Conservation (phyloP, 2,329 filamentous ascomycete genomes). For the Teratosphaeria viscida region DNA sequence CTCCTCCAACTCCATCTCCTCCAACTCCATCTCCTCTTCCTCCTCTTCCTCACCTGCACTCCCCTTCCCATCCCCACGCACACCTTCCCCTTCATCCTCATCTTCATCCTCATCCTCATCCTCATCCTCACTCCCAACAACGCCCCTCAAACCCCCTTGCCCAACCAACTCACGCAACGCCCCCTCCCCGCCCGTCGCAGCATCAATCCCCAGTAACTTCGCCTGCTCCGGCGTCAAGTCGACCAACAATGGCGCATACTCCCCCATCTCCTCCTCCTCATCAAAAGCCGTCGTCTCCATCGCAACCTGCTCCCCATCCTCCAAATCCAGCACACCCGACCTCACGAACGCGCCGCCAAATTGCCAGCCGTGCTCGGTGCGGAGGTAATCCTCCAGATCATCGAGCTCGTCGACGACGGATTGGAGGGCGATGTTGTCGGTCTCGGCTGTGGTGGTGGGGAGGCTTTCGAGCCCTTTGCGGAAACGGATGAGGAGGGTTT, state of each 20-base stretch:
- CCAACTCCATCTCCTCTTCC: slow-evolving; percentile 27
- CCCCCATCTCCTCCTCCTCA: slow-evolving; percentile 53
- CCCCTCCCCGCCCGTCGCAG: slow-evolving; percentile 13
- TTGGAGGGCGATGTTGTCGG: slow-evolving; percentile 24
- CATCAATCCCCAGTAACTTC: slow-evolving; percentile 25
- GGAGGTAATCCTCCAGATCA: slow-evolving; percentile 45
- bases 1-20: slow-evolving; percentile 22
- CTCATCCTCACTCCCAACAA: slow-evolving; percentile 19
- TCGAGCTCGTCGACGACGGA: slow-evolving; percentile 44
- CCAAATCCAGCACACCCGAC: slow-evolving; percentile 48
- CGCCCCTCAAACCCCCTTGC: slow-evolving; percentile 10
- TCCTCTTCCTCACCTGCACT: slow-evolving; percentile 24
- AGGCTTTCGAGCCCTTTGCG: slow-evolving; percentile 41
- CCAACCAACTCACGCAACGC: slow-evolving; percentile 12
- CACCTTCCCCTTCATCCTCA: slow-evolving; percentile 7
- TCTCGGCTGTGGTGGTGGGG: slow-evolving; percentile 6
- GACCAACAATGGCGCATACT: slow-evolving; percentile 53
- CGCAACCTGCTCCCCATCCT: slow-evolving; percentile 54
- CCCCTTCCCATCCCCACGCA: slow-evolving; percentile 16
- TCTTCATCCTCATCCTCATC: slow-evolving; percentile 18
- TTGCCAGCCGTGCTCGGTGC: slow-evolving; percentile 48
- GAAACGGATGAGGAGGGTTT: slow-evolving; percentile 43
- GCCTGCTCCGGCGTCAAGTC: slow-evolving; percentile 39
- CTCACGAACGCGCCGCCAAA: slow-evolving; percentile 44
- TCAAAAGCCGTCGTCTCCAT: slow-evolving; percentile 41